Conservation (phyloP, 2,329 filamentous ascomycete genomes). For the Sodiomyces alkalinus region DNA sequence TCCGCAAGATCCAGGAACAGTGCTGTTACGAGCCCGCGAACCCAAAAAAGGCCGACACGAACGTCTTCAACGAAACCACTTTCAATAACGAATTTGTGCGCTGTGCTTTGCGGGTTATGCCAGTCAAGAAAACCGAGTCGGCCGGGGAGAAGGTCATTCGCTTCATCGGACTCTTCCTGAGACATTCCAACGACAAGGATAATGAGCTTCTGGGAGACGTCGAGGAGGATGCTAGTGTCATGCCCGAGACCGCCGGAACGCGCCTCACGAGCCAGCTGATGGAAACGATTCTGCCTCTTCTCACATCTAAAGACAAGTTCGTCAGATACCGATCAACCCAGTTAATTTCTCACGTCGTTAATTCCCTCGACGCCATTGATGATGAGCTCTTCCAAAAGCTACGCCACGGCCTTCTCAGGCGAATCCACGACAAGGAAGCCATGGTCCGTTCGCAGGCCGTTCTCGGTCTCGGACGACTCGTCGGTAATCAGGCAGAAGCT, state of each 20-base stretch:
- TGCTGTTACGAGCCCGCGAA: constrained; percentile 53
- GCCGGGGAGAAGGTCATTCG: constrained; percentile 75
- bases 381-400: constrained; percentile 80
- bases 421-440: constrained; percentile 86
- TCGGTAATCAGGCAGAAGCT: constrained; percentile 60
- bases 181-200: constrained; percentile 55
- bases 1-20: constrained; percentile 81
- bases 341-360: constrained; percentile 79
- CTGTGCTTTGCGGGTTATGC: constrained; percentile 68
- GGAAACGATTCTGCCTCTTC: constrained; percentile 56
- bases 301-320: constrained; percentile 80
- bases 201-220: constrained; percentile 50
- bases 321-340: constrained; percentile 84
- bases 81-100: constrained; percentile 79
- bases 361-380: constrained; percentile 82
- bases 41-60: constrained; percentile 33
- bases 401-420: constrained; percentile 62
- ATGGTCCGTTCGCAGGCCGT: constrained; percentile 88
- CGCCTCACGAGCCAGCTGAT: constrained; percentile 65
- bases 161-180: constrained; percentile 78
- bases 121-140: constrained; percentile 80
- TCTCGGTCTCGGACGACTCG: constrained; percentile 72
- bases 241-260: constrained; percentile 72
- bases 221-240: constrained; percentile 52
- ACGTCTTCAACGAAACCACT: constrained; percentile 67